Evolutionary conservation across 306 rosid genomes (phyloP).

Genomic region (Vicia faba): DNA sequence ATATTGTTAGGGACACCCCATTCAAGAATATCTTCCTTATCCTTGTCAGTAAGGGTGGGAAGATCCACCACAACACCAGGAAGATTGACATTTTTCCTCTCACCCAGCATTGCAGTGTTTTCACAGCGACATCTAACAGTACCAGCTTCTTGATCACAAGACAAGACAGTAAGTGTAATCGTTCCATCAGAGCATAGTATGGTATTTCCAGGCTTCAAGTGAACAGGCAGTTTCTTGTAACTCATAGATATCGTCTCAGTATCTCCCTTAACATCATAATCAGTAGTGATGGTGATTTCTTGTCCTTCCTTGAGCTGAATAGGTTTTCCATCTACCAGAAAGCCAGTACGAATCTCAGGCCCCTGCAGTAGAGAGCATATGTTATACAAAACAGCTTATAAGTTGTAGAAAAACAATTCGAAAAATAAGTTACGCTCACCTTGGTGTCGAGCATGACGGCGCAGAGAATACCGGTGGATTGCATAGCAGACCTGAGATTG

Average conservation of each 20-base stretch:
- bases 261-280: constrained; percentile 80
- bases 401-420: too few relatives aligned
- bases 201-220: constrained; percentile 80
- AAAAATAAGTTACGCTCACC: background rate
- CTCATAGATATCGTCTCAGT: constrained; percentile 76
- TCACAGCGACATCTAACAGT: constrained; percentile 84
- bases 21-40: constrained; percentile 82
- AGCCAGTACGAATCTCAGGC: constrained; percentile 97
- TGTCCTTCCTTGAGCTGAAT: constrained; percentile 91
- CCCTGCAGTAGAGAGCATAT: constrained; percentile 58
- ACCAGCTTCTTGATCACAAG: constrained; percentile 67
- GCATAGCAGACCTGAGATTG: constrained; percentile 85
- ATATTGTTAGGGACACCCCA: constrained; percentile 97
- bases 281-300: constrained; percentile 80
- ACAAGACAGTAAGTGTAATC: constrained; percentile 77
- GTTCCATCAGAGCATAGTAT: constrained; percentile 93
- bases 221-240: constrained; percentile 82
- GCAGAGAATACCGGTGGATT: constrained; percentile 72
- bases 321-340: constrained; percentile 77
- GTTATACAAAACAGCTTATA: too few relatives aligned
- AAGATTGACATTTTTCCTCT: constrained; percentile 95
- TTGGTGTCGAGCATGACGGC: constrained; percentile 59
- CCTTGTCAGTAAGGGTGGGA: constrained; percentile 93
- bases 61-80: constrained; percentile 98
- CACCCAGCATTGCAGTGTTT: constrained; percentile 84